phyloP scores from a whole-genome alignment of 2,329 filamentous ascomycete species.

The Cadophora malorum region DNA sequence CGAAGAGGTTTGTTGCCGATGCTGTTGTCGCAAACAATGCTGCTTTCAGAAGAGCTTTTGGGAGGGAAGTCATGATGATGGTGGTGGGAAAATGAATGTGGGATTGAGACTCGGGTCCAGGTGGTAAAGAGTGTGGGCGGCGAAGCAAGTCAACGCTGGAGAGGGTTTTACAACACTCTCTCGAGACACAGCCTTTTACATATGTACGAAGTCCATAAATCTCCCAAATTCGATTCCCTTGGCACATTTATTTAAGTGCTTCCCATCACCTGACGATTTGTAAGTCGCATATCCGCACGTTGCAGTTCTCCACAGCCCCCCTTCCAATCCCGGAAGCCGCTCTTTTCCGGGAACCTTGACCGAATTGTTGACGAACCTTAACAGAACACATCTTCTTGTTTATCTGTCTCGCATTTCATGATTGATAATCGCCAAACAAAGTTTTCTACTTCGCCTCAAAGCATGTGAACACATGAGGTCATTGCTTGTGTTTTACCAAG shows the following conservation, averaged over 20 bases:
- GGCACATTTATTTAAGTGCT: not conserved
- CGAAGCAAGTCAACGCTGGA: not conserved
- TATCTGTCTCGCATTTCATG: not conserved
- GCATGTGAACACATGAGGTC: not conserved
- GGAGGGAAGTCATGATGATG: slow-evolving; percentile 2
- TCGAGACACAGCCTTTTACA: not conserved
- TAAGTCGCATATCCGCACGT: not conserved
- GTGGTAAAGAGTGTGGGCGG: not conserved
- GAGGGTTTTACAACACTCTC: not conserved
- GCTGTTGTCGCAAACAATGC: not conserved
- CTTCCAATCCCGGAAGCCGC: not conserved
- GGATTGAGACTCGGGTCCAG: not conserved
- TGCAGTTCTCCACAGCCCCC: not conserved
- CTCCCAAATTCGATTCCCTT: not conserved
- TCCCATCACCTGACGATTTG: not conserved
- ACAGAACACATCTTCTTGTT: not conserved
- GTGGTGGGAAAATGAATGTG: slow-evolving; percentile 4
- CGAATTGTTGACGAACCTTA: not conserved
- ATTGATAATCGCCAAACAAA: not conserved
- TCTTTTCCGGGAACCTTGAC: not conserved
- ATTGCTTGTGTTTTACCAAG: not conserved
- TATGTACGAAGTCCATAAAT: not conserved
- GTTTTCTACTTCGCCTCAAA: not conserved
- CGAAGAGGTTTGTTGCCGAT: slow-evolving; percentile 14
- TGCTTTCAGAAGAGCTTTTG: not conserved